Evolutionary conservation across 2,329 filamentous ascomycete species (phyloP), one percentile per base, ranked within the genome.

Genomic region (Juglanconis oblonga): DNA sequence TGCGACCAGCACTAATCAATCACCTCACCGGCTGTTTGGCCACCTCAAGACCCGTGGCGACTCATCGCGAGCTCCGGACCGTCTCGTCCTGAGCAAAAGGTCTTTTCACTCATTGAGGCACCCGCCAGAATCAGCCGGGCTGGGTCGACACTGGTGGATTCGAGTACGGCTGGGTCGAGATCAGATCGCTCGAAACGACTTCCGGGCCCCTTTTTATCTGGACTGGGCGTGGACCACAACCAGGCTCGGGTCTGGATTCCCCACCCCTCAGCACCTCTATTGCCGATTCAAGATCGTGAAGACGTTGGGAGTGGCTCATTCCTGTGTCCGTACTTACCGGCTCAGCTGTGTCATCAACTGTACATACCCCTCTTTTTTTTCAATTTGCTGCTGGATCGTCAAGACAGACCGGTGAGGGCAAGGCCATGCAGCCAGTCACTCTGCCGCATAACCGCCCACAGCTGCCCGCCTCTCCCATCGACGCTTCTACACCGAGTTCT

Each of bases 341-440:
- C 33, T 11, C 40, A 47, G 52, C 45, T 52, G 52, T 52, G 52
- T 38, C 52, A 45, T 61, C 47, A 55, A 55, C 54, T 55, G 61
- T 63, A 63, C 54, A 47, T 63, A 58, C 61, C 61, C 61, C 61
- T 63, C 61, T 63, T 63, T 61, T 55, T 52, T 58, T 56, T 33
- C 40, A 50, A 44, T 11, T 36, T 31, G n/a, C 35, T 55, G 52
- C 51, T 53, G 42, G 54, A 52, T 55, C 50, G 42, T 55, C 58
- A 45, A 32, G 33, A 17, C 54, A 61, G 40, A 63, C 58, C 61
- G 61, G 61, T 63, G 61, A 50, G 48, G 31, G 42, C 24, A 40
- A 36, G 17, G 47, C 51, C 40, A 53, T 57, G 51, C 51, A 51
- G 51, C 58, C 45, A 55, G 54, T 40, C 38, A 45, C 52, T 50